A percentile compares a stretch with the other conserved stretches of the same genome.
phyloP scores from a whole-genome alignment of 2,329 filamentous ascomycete genomes.

The Aspergillus sp. region DNA sequence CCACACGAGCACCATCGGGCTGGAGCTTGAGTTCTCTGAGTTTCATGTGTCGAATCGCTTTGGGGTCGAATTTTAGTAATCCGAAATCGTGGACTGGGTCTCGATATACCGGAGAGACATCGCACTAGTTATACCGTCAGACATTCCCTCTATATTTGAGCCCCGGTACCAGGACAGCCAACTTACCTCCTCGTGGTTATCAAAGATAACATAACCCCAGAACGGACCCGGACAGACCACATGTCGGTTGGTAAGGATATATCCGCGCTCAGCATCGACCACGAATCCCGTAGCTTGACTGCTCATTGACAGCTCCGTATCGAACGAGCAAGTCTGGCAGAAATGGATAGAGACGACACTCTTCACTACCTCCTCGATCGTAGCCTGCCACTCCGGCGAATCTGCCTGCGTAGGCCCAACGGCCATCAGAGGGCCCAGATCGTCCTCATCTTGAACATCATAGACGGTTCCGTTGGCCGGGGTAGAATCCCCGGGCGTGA shows the following conservation, averaged over 20 bases:
- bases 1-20: constrained; percentile 82
- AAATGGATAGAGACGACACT: constrained; percentile 99
- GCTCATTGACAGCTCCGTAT: constrained; percentile 90
- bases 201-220: constrained; percentile 97
- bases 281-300: constrained; percentile 98
- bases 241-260: constrained; percentile 85
- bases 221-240: constrained; percentile 95
- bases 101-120: constrained; percentile 94
- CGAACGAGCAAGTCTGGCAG: constrained; percentile 96
- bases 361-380: constrained; percentile 88
- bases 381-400: constrained; percentile 89
- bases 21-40: constrained; percentile 75
- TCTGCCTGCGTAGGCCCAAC: constrained; percentile 56
- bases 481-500: constrained; percentile 42
- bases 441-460: constrained; percentile 46
- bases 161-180: not conserved
- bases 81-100: constrained; percentile 99
- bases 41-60: constrained; percentile 95
- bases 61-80: constrained; percentile 92
- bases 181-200: constrained; percentile 83
- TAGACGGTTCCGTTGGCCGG: constrained; percentile 46
- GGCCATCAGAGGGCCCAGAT: constrained; percentile 46
- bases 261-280: constrained; percentile 88
- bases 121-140: constrained; percentile 59
- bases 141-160: too few relatives aligned